These are phyloP conservation scores for Crithidia bombi DNA, from an alignment of 208 protist species.

Conservation along the genomic window DNA sequence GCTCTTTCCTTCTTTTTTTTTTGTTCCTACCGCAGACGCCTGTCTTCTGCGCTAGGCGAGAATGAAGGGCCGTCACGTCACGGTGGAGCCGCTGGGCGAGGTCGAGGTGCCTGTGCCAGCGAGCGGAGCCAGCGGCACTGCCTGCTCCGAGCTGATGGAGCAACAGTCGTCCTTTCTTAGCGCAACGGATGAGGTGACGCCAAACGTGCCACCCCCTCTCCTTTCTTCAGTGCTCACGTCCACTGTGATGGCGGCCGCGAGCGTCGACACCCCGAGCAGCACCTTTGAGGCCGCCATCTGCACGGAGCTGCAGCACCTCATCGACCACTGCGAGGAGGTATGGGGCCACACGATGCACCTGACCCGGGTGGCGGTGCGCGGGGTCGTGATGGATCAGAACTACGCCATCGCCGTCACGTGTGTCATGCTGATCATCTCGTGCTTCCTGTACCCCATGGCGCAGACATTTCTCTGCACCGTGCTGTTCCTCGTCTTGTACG, in stretches of 20 bases:
- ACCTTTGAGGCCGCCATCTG: conserved; percentile 71
- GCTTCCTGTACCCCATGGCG: conserved; percentile 48
- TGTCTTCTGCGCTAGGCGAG: too few relatives aligned
- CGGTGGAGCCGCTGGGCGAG: conserved; percentile 8
- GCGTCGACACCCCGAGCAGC: conserved; percentile 60
- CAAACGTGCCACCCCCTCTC: neutral
- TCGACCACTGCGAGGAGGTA: conserved; percentile 46
- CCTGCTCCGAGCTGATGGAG: neutral
- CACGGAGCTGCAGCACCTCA: conserved; percentile 52
- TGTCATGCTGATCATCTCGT: conserved; percentile 72
- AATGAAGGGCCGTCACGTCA: conserved; percentile 31
- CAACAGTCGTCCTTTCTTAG: neutral
- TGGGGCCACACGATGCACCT: conserved; percentile 48
- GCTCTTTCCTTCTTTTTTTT: neutral
- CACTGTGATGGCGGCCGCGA: conserved; percentile 13
- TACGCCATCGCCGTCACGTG: conserved; percentile 63
- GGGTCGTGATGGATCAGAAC: conserved; percentile 63
- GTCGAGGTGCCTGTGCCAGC: neutral
- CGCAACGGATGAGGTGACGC: neutral
- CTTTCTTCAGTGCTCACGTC: neutral
- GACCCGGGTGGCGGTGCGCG: conserved; percentile 43
- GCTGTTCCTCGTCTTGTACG: conserved; percentile 71
- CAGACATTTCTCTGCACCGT: conserved; percentile 63
- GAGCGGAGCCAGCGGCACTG: too few relatives aligned
- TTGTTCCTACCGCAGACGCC: too few relatives aligned